These are phyloP conservation scores for Elsinoe perseae DNA, from an alignment of 2,329 filamentous ascomycete genomes.

Conservation along the genomic window DNA sequence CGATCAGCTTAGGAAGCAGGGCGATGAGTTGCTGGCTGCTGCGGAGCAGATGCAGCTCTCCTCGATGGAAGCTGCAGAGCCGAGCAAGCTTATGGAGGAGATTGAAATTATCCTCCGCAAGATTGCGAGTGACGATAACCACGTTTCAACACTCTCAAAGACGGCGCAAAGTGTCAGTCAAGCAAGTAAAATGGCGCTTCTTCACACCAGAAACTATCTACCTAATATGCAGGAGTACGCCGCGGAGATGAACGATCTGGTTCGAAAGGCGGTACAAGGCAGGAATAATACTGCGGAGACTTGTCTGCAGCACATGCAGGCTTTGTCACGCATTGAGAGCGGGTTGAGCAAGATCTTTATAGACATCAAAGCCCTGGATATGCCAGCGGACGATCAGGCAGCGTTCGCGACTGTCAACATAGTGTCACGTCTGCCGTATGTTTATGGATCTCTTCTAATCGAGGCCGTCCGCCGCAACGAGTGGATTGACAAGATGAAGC, in stretches of 20 bases:
- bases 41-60: constrained; percentile 42
- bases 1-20: constrained; percentile 35
- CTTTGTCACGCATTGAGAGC: constrained; percentile 71
- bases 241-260: constrained; percentile 48
- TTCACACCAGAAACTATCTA: constrained; percentile 56
- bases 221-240: constrained; percentile 53
- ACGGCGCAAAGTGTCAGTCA: constrained; percentile 57
- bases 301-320: constrained; percentile 68
- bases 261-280: constrained; percentile 48
- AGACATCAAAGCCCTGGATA: constrained; percentile 62
- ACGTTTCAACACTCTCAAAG: constrained; percentile 60
- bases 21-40: constrained; percentile 38
- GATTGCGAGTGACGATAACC: constrained; percentile 76
- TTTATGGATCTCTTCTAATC: constrained; percentile 81
- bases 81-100: constrained; percentile 66
- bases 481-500: constrained; percentile 85
- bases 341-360: constrained; percentile 63
- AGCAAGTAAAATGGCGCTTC: constrained; percentile 56
- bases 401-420: constrained; percentile 74
- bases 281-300: constrained; percentile 61
- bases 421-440: constrained; percentile 74
- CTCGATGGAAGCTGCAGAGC: constrained; percentile 55
- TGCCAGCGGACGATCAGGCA: constrained; percentile 67
- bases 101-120: constrained; percentile 81
- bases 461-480: constrained; percentile 81